Evolutionary conservation across 441 rosid genomes (phyloP).

Genomic region (Pelargonium myrrhifolium): DNA sequence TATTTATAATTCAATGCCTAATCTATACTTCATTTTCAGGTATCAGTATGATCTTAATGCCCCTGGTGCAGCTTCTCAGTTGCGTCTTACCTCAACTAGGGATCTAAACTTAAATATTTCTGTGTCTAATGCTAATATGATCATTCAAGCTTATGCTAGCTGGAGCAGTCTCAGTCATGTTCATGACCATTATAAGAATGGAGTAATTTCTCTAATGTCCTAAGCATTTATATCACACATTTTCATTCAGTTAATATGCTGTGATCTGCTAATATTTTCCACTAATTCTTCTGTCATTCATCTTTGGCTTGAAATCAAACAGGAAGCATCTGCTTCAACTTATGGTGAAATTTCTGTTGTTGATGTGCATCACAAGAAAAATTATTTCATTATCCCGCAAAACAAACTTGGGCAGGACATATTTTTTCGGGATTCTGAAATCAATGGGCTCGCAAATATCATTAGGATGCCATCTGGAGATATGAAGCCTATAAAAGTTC

Average conservation of each 20-base stretch:
- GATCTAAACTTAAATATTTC: constrained; percentile 85
- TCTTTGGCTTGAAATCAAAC: constrained; percentile 19
- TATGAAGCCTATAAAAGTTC: constrained; percentile 73
- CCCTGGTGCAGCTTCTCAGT: constrained; percentile 73
- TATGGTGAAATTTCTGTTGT: constrained; percentile 48
- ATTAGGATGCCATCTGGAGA: constrained; percentile 92
- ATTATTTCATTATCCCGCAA: constrained; percentile 74
- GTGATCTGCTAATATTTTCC: constrained; percentile 2
- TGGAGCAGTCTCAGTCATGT: constrained; percentile 74
- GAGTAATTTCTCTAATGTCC: constrained; percentile 31
- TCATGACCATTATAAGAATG: constrained; percentile 42
- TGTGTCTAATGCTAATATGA: constrained; percentile 79
- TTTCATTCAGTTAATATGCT: not conserved
- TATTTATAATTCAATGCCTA: constrained; percentile 8
- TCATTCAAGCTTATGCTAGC: constrained; percentile 95
- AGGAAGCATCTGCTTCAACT: constrained; percentile 54
- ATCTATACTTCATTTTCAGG: constrained; percentile 43
- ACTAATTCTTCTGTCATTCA: not conserved
- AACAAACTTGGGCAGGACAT: constrained; percentile 96
- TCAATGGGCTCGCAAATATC: constrained; percentile 46
- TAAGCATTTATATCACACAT: not conserved
- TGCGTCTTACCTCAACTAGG: constrained; percentile 66
- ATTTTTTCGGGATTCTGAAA: constrained; percentile 67
- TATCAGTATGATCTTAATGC: constrained; percentile 73
- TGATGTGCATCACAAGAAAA: constrained; percentile 68